Conservation (phyloP, 257 asterid species). For the Solanum pinnatisectum region DNA sequence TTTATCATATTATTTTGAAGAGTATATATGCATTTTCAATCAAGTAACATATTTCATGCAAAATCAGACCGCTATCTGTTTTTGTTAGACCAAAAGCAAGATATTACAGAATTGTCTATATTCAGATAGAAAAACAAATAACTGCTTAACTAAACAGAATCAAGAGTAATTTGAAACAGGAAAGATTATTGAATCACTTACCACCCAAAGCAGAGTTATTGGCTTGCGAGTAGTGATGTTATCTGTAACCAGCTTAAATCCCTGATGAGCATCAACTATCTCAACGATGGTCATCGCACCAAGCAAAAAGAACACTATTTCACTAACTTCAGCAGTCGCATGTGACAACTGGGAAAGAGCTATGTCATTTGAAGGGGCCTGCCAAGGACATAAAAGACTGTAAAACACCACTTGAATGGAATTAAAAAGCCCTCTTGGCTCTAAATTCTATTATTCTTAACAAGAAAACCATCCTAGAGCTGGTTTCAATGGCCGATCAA, state of each 20-base stretch:
- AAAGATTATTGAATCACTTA: constrained; percentile 24
- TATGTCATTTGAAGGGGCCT: constrained; percentile 94
- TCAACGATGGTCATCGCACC: constrained; percentile 99
- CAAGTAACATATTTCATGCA: neutral
- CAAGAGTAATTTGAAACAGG: neutral
- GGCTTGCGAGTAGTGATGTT: constrained; percentile 94
- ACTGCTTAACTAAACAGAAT: neutral
- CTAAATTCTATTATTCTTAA: neutral
- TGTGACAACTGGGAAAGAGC: constrained; percentile 89
- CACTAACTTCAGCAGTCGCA: constrained; percentile 96
- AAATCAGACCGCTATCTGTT: neutral
- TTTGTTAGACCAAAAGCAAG: neutral
- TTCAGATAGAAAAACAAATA: neutral
- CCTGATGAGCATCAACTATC: constrained; percentile 97
- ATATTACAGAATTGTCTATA: neutral
- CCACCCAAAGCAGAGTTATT: constrained; percentile 96
- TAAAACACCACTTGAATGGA: neutral
- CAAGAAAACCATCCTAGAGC: neutral
- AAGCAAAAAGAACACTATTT: constrained; percentile 86
- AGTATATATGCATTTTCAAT: neutral
- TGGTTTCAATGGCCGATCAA: neutral
- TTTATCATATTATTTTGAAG: neutral
- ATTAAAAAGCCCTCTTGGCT: neutral
- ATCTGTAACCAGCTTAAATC: constrained; percentile 92
- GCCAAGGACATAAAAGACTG: constrained; percentile 16